Conservation (phyloP, 768 basidiomycete genomes). For the Russula dissimulans region DNA sequence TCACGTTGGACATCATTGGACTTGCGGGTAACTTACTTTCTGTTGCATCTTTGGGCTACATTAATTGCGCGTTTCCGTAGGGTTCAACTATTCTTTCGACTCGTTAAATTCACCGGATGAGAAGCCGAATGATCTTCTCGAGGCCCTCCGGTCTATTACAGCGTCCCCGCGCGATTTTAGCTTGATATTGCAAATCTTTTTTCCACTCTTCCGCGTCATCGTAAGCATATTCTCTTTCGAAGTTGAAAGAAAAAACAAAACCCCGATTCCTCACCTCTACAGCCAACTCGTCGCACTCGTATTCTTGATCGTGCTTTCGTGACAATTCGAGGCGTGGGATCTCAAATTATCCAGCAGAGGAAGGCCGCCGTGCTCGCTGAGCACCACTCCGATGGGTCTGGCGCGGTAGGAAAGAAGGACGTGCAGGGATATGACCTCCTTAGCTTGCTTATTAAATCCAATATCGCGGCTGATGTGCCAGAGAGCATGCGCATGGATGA, state of each 20-base stretch:
- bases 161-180: slow-evolving; percentile 18
- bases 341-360: slow-evolving; percentile 40
- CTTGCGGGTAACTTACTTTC: slow-evolving; percentile 16
- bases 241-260: not conserved
- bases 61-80: slow-evolving; percentile 19
- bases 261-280: not conserved
- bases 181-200: slow-evolving; percentile 26
- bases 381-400: not conserved
- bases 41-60: not conserved
- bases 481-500: slow-evolving; percentile 24
- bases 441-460: slow-evolving; percentile 26
- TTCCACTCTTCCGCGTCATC: slow-evolving; percentile 33
- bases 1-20: slow-evolving; percentile 23
- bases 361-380: slow-evolving; percentile 30
- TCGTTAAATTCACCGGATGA: slow-evolving; percentile 23
- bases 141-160: slow-evolving; percentile 29
- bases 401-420: slow-evolving; percentile 11
- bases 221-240: slow-evolving; percentile 23
- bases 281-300: slow-evolving; percentile 23
- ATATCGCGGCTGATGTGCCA: slow-evolving; percentile 26
- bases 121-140: slow-evolving; percentile 26
- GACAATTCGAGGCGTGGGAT: slow-evolving; percentile 43
- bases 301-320: slow-evolving; percentile 25
- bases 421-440: slow-evolving; percentile 24
- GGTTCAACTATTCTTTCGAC: slow-evolving; percentile 33